phyloP scores from a whole-genome alignment of 2,329 filamentous ascomycete species.

The Lachnellula cervina region DNA sequence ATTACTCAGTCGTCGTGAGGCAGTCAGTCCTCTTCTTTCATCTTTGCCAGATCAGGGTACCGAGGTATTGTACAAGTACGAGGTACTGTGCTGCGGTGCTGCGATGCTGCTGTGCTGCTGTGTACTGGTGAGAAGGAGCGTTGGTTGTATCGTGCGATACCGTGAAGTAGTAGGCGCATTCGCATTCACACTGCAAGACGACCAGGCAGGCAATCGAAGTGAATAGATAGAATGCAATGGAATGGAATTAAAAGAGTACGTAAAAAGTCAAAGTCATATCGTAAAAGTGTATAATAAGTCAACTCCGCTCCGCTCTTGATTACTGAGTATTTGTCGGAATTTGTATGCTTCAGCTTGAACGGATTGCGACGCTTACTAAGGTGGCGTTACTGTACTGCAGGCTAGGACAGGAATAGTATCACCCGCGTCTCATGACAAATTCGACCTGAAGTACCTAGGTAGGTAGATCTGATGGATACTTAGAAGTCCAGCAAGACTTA shows the following conservation, averaged over 20 bases:
- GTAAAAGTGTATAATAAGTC: background rate
- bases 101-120: too few relatives aligned
- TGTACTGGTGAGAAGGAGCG: too few relatives aligned
- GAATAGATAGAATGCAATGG: background rate
- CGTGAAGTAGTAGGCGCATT: too few relatives aligned
- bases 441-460: too few relatives aligned
- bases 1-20: background rate
- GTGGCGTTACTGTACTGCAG: background rate
- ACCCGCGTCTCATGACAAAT: too few relatives aligned
- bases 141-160: too few relatives aligned
- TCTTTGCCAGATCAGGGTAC: background rate
- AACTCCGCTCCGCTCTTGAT: background rate
- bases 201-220: too few relatives aligned
- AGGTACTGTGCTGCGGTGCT: too few relatives aligned
- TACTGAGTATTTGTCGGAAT: background rate
- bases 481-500: too few relatives aligned
- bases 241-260: background rate
- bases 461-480: too few relatives aligned
- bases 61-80: too few relatives aligned
- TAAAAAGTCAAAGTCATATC: background rate
- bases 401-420: too few relatives aligned
- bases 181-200: background rate
- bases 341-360: background rate
- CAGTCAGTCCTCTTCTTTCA: background rate
- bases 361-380: background rate